These are phyloP conservation scores for Phytophthora tubulina DNA, from an alignment of 352 stramenopile species.

Conservation along the genomic window DNA sequence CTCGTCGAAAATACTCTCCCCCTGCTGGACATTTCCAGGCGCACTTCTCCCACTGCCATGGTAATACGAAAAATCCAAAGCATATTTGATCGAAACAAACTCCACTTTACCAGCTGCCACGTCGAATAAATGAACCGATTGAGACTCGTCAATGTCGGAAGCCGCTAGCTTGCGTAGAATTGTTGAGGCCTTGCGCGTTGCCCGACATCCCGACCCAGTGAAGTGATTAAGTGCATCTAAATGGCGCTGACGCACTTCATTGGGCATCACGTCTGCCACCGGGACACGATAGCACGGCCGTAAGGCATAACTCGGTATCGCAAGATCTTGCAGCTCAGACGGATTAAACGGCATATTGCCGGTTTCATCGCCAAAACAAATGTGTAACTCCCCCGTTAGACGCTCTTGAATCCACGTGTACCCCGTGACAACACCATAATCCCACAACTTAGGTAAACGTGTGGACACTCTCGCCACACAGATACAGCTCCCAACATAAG, in stretches of 20 bases:
- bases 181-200: neutral
- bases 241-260: conserved; percentile 9
- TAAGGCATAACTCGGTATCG: conserved; percentile 1
- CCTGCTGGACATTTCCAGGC: neutral
- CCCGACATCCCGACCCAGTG: neutral
- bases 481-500: conserved; percentile 18
- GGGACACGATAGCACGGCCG: conserved; percentile 8
- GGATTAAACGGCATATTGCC: neutral
- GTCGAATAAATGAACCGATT: neutral
- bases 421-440: conserved; percentile 21
- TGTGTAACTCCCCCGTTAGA: neutral
- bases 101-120: neutral
- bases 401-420: conserved; percentile 12
- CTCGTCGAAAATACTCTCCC: conserved; percentile 8
- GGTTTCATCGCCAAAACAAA: conserved; percentile 6
- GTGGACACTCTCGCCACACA: neutral
- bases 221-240: conserved; percentile 2
- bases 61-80: conserved; percentile 14
- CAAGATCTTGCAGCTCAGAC: neutral
- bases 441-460: neutral
- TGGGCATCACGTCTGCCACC: conserved; percentile 17
- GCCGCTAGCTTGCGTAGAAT: neutral
- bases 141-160: conserved; percentile 10
- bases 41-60: neutral
- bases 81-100: conserved; percentile 17